Base-by-base conservation (phyloP, 2,329 filamentous ascomycete genomes). In the Fusarium sp. region DNA sequence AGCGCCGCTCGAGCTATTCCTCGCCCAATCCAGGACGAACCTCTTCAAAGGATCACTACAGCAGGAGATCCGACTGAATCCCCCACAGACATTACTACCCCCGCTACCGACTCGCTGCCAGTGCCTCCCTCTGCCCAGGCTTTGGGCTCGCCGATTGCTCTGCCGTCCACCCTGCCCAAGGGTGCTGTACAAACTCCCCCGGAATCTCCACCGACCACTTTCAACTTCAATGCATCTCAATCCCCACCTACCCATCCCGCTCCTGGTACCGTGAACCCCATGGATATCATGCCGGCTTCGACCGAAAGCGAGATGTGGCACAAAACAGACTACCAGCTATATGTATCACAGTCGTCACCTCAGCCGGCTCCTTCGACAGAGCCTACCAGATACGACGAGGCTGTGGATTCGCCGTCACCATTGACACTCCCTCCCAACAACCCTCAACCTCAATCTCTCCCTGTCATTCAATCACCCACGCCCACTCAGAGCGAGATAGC, bases 181-280 rank as follows among this genome's bases (percentile, higher is more conserved):
- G 55, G 49, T 31, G 36, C 54, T n/a, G 57, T 61, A 33, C 66
- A 67, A 39, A 71, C 66, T 11, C 65, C 68, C 43, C 71, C 70
- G 21, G 52, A 71, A 33, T 70, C 71, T 14, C 66, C 71, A 35
- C 65, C 68, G 7, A 43, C 50, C 21, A 54, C 67, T 9, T 58
- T 58, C 48, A 69, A 65, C 39, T 64, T 70, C 32, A 64, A 57
- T 46, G 52, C 63, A 8, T 70, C 71, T 21, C 67, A 73, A 44
- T 71, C 70, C 17, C 70, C 74, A 39, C 70, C 76, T 11, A 49
- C 53, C 5, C 63, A 75, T 43, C 73, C 79, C 32, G 74, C 77
- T 2, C 77, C 78, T 4, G 80, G 79, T 31, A 84, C 81, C 4
- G 80, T 82, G 9, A 84, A 83, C 36, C 82, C 82, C 1, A 82